These are phyloP conservation scores for Pulchroboletus neoregius DNA, from an alignment of 1,284 basidiomycete species.

Conservation along the genomic window DNA sequence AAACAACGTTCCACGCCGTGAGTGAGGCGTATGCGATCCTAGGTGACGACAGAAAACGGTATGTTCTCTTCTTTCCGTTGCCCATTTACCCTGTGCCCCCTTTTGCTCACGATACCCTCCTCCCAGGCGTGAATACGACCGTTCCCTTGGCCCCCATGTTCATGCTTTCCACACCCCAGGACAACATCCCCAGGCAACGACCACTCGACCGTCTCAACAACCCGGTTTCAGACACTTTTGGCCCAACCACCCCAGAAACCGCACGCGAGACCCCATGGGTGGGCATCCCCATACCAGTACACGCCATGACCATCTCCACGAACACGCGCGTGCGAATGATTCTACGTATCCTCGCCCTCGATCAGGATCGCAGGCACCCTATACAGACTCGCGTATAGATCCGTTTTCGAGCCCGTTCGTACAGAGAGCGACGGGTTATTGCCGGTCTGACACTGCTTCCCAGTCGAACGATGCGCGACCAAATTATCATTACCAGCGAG, in stretches of 20 bases:
- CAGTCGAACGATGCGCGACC: neutral
- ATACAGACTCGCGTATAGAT: constrained; percentile 11
- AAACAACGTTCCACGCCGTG: constrained; percentile 42
- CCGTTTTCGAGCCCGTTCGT: constrained; percentile 28
- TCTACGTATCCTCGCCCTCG: constrained; percentile 6
- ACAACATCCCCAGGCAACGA: constrained; percentile 33
- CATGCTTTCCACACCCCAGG: constrained; percentile 7
- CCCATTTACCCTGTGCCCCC: neutral
- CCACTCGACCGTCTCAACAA: constrained; percentile 24
- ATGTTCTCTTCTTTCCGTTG: neutral
- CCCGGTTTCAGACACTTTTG: constrained; percentile 29
- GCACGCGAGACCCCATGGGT: constrained; percentile 11
- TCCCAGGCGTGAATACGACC: constrained; percentile 33
- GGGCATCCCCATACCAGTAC: constrained; percentile 3
- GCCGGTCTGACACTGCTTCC: neutral
- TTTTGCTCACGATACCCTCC: neutral
- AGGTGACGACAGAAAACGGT: constrained; percentile 47
- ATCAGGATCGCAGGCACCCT: constrained; percentile 1
- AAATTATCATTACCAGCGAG: neutral
- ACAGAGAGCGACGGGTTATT: constrained; percentile 27
- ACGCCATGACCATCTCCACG: constrained; percentile 12
- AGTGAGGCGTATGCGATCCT: constrained; percentile 49
- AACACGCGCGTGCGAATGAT: constrained; percentile 7
- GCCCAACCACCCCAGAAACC: constrained; percentile 26
- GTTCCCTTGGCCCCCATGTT: constrained; percentile 13